Evolutionary conservation across 2,329 filamentous ascomycete genomes (phyloP).

Genomic region (Coleophoma crateriformis): DNA sequence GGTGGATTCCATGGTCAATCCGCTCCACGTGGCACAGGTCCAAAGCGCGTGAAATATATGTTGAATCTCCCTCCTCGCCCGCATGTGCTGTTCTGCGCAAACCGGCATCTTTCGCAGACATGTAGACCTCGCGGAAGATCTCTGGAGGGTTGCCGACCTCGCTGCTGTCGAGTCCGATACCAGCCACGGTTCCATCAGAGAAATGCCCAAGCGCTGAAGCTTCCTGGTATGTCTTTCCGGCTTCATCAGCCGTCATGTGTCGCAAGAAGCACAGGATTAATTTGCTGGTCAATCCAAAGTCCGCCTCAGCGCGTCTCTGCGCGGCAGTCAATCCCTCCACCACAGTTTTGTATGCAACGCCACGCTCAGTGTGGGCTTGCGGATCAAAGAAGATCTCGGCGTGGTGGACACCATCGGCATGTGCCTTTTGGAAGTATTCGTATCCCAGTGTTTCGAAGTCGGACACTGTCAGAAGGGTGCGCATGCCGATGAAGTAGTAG

Average conservation of each 20-base stretch:
- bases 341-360: conserved; percentile 57
- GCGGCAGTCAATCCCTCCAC: conserved; percentile 58
- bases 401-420: conserved; percentile 61
- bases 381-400: conserved; percentile 80
- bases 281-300: conserved; percentile 59
- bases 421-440: conserved; percentile 63
- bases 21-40: conserved; percentile 56
- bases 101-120: conserved; percentile 42
- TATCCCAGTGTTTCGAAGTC: conserved; percentile 71
- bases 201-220: conserved; percentile 39
- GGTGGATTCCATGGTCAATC: conserved; percentile 70
- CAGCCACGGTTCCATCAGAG: conserved; percentile 47
- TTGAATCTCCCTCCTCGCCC: conserved; percentile 67
- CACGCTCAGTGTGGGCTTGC: conserved; percentile 63
- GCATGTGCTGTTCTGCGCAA: conserved; percentile 67
- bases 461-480: conserved; percentile 54
- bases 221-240: conserved; percentile 38
- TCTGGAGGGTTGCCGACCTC: conserved; percentile 51
- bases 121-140: conserved; percentile 58
- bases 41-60: conserved; percentile 60
- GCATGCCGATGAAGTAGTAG: conserved; percentile 76
- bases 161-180: conserved; percentile 64
- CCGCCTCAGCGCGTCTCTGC: conserved; percentile 50
- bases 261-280: conserved; percentile 70
- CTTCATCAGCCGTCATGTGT: conserved; percentile 59